Evolutionary conservation across 1,284 basidiomycete genomes (phyloP).

Genomic region (Sparassis latifolia): DNA sequence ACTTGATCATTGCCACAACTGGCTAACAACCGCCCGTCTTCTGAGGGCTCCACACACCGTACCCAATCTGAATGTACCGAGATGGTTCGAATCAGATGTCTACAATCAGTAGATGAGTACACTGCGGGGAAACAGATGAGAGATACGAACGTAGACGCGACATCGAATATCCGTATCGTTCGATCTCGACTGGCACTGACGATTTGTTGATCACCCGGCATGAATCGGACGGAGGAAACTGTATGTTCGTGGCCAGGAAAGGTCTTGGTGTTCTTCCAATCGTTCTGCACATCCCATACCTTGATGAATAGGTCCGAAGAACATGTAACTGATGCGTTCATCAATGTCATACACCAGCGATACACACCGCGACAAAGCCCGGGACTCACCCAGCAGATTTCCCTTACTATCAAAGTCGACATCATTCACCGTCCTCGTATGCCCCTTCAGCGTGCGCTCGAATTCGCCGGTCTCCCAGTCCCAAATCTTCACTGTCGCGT

Average conservation of each 20-base stretch:
- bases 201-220: conserved; percentile 64
- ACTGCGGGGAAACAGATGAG: neutral
- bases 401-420: conserved; percentile 71
- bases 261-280: conserved; percentile 69
- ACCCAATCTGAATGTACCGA: conserved; percentile 69
- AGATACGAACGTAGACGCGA: conserved; percentile 48
- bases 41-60: conserved; percentile 50
- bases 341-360: neutral
- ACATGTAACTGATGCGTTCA: conserved; percentile 48
- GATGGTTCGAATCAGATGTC: conserved; percentile 56
- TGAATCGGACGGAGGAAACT: conserved; percentile 64
- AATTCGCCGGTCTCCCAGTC: conserved; percentile 82
- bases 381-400: conserved; percentile 49
- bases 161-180: conserved; percentile 70
- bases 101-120: conserved; percentile 10
- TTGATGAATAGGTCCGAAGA: conserved; percentile 77
- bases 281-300: conserved; percentile 70
- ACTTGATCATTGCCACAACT: conserved; percentile 71
- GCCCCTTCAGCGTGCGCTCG: conserved; percentile 72
- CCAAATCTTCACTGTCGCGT: conserved; percentile 73
- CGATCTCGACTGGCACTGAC: conserved; percentile 69
- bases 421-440: conserved; percentile 70
- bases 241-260: conserved; percentile 76
- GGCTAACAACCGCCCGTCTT: conserved; percentile 53
- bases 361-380: neutral